Conservation (phyloP, 805 yeast species). For the Zygosaccharomyces siamensis region DNA sequence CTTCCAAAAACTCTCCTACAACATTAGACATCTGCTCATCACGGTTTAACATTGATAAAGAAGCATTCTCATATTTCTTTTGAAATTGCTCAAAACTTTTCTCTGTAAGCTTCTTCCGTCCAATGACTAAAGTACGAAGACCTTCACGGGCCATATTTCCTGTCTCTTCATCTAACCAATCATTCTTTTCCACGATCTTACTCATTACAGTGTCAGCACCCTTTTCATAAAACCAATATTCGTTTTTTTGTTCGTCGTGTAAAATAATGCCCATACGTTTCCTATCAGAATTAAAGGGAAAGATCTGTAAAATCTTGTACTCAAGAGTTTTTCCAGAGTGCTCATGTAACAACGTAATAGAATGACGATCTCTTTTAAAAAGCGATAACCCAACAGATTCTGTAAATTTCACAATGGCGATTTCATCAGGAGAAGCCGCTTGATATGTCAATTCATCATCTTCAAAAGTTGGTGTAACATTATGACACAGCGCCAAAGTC, state of each 20-base stretch:
- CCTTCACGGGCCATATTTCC: slow-evolving; percentile 99
- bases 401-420: slow-evolving; percentile 92
- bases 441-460: slow-evolving; percentile 77
- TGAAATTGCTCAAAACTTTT: slow-evolving; percentile 59
- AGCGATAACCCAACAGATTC: slow-evolving; percentile 79
- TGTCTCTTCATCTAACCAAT: slow-evolving; percentile 97
- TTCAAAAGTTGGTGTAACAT: slow-evolving; percentile 89
- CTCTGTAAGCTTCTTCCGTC: slow-evolving; percentile 63
- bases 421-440: slow-evolving; percentile 98
- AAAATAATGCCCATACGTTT: slow-evolving; percentile 94
- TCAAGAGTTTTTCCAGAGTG: slow-evolving; percentile 47
- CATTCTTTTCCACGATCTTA: slow-evolving; percentile 73
- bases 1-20: slow-evolving; percentile 66
- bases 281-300: slow-evolving; percentile 94
- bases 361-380: slow-evolving; percentile 73
- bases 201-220: slow-evolving; percentile 97
- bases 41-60: slow-evolving; percentile 72
- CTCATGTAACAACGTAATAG: slow-evolving; percentile 62
- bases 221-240: slow-evolving; percentile 79
- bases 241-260: slow-evolving; percentile 55
- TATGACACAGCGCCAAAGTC: slow-evolving; percentile 91
- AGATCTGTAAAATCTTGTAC: slow-evolving; percentile 71
- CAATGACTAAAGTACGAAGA: slow-evolving; percentile 87
- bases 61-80: slow-evolving; percentile 62
- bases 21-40: slow-evolving; percentile 69